Conservation (phyloP, 306 rosid genomes). For the Corylus avellana region DNA sequence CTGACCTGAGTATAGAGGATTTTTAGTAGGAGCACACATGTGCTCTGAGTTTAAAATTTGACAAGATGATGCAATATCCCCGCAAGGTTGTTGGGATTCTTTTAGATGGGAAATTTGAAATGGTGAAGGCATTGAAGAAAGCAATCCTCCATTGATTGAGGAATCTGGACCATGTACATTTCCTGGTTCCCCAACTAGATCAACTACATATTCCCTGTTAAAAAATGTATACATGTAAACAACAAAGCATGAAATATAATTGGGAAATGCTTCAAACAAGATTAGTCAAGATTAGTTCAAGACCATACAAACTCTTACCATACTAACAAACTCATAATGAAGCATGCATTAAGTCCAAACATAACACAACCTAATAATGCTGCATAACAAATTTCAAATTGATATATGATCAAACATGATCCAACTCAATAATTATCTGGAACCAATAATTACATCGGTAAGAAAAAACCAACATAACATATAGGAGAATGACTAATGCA, state of each 20-base stretch:
- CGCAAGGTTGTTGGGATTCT: constrained; percentile 63
- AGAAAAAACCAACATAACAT: background rate
- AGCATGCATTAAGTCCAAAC: background rate
- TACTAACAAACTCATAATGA: background rate
- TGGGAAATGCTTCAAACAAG: background rate
- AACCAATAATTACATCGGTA: background rate
- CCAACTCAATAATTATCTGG: background rate
- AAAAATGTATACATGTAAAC: constrained; percentile 10
- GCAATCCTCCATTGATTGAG: constrained; percentile 82
- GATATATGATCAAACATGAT: background rate
- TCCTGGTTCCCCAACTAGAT: constrained; percentile 97
- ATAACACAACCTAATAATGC: background rate
- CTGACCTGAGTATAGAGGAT: constrained; percentile 52
- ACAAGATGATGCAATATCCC: constrained; percentile 42
- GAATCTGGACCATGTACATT: constrained; percentile 90
- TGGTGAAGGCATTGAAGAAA: constrained; percentile 78
- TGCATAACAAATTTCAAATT: background rate
- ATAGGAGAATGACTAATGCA: background rate
- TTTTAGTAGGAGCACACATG: constrained; percentile 44
- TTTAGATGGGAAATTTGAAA: constrained; percentile 76
- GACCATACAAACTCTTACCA: background rate
- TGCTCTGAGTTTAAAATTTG: constrained; percentile 42
- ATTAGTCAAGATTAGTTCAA: background rate
- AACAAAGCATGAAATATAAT: background rate
- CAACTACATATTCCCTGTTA: constrained; percentile 93